phyloP scores from a whole-genome alignment of 75 land plant species.

The Pinus albicaulis region DNA sequence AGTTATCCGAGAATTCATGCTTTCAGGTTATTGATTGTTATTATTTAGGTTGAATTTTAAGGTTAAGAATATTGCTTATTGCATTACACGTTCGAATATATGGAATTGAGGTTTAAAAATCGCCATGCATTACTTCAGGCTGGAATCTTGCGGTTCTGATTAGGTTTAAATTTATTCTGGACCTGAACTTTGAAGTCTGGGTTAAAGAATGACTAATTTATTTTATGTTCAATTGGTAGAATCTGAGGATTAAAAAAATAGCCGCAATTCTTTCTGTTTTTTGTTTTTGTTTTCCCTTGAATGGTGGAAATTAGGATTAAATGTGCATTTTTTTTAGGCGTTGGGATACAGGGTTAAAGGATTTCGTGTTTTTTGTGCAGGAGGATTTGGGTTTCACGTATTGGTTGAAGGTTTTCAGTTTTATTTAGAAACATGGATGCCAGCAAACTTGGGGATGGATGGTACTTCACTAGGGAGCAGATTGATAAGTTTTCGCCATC shows the following conservation, averaged over 20 bases:
- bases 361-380: neutral
- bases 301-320: neutral
- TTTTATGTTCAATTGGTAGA: neutral
- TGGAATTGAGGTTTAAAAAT: no score
- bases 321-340: neutral
- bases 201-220: neutral
- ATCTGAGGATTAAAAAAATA: neutral
- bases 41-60: no score
- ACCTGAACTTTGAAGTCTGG: no score
- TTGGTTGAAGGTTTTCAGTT: neutral
- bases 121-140: no score
- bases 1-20: no score
- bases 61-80: no score
- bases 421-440: neutral
- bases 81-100: no score
- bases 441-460: neutral
- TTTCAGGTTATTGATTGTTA: no score
- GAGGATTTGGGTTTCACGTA: neutral
- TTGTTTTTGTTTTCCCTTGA: neutral
- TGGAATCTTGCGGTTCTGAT: no score
- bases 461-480: constrained; percentile 11
- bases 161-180: no score
- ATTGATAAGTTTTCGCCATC: constrained; percentile 12
- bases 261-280: neutral
- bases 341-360: neutral